Evolutionary conservation across 345 rosid species (phyloP).

Genomic region (Eucalyptus melliodora): DNA sequence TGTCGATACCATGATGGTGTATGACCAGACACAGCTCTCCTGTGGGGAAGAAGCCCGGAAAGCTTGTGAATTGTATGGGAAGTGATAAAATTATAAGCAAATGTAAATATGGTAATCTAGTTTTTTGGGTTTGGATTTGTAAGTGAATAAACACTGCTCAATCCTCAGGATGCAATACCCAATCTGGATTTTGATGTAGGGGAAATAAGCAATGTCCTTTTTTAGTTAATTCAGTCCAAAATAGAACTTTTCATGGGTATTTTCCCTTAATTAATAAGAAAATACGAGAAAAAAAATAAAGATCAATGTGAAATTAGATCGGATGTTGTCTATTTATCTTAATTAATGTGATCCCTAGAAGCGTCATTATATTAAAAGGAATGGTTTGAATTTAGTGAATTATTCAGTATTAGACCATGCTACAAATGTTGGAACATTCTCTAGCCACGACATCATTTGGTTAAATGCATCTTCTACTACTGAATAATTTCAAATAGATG

Average conservation of each 20-base stretch:
- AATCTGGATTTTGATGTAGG: not conserved
- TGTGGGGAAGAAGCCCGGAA: slow-evolving; percentile 16
- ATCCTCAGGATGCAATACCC: not conserved
- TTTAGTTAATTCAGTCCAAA: not conserved
- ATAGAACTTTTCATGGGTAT: not conserved
- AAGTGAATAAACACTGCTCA: not conserved
- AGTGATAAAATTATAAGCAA: not conserved
- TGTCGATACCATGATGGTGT: slow-evolving; percentile 4
- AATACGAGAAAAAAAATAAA: not conserved
- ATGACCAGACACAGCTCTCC: slow-evolving; percentile 21
- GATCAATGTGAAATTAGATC: not conserved
- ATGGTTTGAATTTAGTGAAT: not conserved
- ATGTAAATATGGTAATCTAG: not conserved
- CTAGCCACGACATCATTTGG: not conserved
- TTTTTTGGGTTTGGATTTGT: not conserved
- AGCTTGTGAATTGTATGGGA: slow-evolving; percentile 1
- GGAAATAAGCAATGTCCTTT: not conserved
- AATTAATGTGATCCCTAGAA: not conserved
- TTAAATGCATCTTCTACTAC: not conserved
- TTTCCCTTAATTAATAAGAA: not conserved
- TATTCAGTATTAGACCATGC: not conserved
- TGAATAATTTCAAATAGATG: not conserved
- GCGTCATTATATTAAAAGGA: not conserved
- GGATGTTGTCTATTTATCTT: not conserved
- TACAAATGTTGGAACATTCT: not conserved